These are phyloP conservation scores for Platanthera zijinensis DNA, from an alignment of 106 monocot species.

Conservation along the genomic window DNA sequence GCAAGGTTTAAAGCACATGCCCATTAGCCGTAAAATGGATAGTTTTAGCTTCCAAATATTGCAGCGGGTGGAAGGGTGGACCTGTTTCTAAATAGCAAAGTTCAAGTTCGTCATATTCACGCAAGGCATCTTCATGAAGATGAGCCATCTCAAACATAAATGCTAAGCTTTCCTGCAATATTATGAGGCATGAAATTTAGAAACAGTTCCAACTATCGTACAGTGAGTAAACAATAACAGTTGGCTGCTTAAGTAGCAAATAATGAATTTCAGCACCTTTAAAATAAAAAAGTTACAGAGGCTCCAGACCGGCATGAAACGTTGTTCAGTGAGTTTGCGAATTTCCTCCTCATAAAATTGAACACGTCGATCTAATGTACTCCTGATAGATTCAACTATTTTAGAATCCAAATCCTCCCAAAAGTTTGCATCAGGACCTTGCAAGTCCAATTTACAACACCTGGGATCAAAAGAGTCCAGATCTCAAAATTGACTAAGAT, in stretches of 20 bases:
- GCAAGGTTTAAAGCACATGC: background rate
- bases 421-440: slow-evolving; percentile 62
- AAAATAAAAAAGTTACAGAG: slow-evolving; percentile 97
- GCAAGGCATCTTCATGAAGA: slow-evolving; percentile 93
- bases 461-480: slow-evolving; percentile 25
- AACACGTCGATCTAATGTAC: slow-evolving; percentile 81
- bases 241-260: background rate
- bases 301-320: slow-evolving; percentile 90
- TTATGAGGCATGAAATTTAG: background rate
- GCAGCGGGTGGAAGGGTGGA: background rate
- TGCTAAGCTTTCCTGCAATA: slow-evolving; percentile 81
- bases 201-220: background rate
- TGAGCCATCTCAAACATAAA: slow-evolving; percentile 99
- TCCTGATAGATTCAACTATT: slow-evolving; percentile 80
- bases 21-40: background rate
- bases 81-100: slow-evolving; percentile 98
- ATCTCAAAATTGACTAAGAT: background rate
- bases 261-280: slow-evolving; percentile 37
- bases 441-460: slow-evolving; percentile 88
- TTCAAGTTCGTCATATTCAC: slow-evolving; percentile 98
- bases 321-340: slow-evolving; percentile 84
- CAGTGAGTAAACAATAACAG: background rate
- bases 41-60: background rate
- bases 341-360: slow-evolving; percentile 98
- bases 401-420: slow-evolving; percentile 97